These are phyloP conservation scores for Cenchrus fungigraminus DNA, from an alignment of 176 grass and related monocot species.

Conservation along the genomic window DNA sequence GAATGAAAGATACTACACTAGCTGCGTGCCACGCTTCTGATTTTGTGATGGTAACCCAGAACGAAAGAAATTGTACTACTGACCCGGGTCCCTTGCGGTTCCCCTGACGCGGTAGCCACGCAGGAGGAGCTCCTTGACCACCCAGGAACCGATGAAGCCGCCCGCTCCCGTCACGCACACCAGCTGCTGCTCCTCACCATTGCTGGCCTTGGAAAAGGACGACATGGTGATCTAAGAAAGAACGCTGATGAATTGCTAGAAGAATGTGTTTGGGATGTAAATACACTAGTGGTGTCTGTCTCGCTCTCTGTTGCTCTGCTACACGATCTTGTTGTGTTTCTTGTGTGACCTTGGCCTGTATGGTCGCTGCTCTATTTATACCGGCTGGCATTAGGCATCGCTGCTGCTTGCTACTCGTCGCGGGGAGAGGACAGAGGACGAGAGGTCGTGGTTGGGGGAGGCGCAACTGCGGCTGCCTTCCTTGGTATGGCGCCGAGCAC, in stretches of 20 bases:
- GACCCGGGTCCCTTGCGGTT: slow-evolving; percentile 54
- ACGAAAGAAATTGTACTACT: not conserved
- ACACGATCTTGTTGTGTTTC: not conserved
- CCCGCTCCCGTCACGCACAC: slow-evolving; percentile 55
- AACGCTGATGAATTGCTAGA: not conserved
- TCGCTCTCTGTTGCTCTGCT: not conserved
- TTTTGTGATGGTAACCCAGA: too few species aligned
- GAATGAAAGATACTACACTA: too few species aligned
- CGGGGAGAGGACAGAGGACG: not conserved
- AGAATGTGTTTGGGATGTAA: not conserved
- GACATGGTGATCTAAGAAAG: slow-evolving; percentile 7
- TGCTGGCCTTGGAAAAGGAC: not conserved
- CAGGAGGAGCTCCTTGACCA: slow-evolving; percentile 55
- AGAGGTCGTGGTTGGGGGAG: not conserved
- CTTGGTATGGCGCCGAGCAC: slow-evolving; percentile 2
- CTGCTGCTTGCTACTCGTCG: too few species aligned
- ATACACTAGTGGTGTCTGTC: not conserved
- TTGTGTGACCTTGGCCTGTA: not conserved
- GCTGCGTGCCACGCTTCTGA: not conserved
- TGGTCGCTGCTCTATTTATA: slow-evolving; percentile 24
- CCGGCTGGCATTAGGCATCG: too few species aligned
- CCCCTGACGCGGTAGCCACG: slow-evolving; percentile 57
- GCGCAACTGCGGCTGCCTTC: not conserved
- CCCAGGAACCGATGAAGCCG: slow-evolving; percentile 62
- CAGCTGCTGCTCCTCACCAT: slow-evolving; percentile 12